phyloP scores from a whole-genome alignment of 805 yeast species.

The Myxozyma udenii region DNA sequence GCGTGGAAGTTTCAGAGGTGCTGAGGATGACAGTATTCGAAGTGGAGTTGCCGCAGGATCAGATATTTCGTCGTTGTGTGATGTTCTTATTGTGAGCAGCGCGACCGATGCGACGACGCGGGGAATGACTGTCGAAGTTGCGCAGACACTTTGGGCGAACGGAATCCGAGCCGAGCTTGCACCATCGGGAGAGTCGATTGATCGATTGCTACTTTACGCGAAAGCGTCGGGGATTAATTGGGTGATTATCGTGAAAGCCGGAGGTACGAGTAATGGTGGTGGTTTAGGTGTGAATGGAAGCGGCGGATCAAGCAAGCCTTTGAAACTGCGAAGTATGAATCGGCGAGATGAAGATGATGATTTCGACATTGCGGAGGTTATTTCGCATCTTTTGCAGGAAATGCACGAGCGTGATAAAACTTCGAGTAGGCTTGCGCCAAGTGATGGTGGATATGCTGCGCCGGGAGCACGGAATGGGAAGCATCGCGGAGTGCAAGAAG shows the following conservation, averaged over 20 bases:
- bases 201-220: conserved; percentile 61
- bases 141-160: conserved; percentile 67
- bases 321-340: conserved; percentile 64
- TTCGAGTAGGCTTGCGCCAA: neutral
- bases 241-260: conserved; percentile 65
- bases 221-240: conserved; percentile 68
- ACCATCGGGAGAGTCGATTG: conserved; percentile 46
- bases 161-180: conserved; percentile 73
- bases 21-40: neutral
- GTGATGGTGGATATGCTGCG: neutral
- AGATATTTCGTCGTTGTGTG: conserved; percentile 31
- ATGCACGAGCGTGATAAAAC: conserved; percentile 30
- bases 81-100: conserved; percentile 57
- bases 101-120: conserved; percentile 55
- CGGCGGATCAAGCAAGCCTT: conserved; percentile 66
- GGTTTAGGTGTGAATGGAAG: conserved; percentile 18
- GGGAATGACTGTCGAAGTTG: conserved; percentile 60
- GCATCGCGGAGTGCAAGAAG: conserved; percentile 45
- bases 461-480: neutral
- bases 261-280: conserved; percentile 38
- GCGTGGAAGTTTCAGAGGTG: neutral
- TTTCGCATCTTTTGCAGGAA: conserved; percentile 44
- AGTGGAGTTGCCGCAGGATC: neutral
- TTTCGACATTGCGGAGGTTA: conserved; percentile 64
- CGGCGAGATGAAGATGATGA: conserved; percentile 65